Evolutionary conservation across 257 asterid genomes (phyloP), one percentile per base, ranked within the genome.

Genomic region (Forsythia viridissima): DNA sequence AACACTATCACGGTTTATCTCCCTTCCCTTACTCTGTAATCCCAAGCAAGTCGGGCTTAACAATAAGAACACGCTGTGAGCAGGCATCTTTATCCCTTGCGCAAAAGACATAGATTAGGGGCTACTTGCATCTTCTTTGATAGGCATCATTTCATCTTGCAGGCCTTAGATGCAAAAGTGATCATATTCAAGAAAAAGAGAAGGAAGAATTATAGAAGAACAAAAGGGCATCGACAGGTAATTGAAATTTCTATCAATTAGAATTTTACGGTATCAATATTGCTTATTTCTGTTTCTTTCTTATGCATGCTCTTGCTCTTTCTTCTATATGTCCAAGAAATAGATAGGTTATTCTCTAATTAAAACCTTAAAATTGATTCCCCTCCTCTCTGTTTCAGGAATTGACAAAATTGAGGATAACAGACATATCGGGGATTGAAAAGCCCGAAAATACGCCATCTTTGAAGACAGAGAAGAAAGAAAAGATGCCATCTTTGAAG

Each of bases 131-230:
- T 30, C 70, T 63, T 21, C 34, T 63, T 30, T 63, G 38, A 63
- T 63, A 63, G 18, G 38, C 70, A 30, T 11, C 40, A 30, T 30
- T 63, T 63, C 16, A 12, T 40, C 76, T 44, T 77, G 80, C 91
- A 93, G 98, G 98, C 98, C 37, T 87, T 92, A 77, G 97, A 95
- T 81, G 99, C 99, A 38, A 93, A 92, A 81, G 99, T 95, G 82
- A 86, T 95, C 81, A 86, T 95, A 82, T 95, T 95, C 89, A 95
- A 95, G 97, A 95, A 95, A 83, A 95, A 93, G 79, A 93, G 97
- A 86, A 88, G 99, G 70, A 95, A 95, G 92, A 95, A 95, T 87
- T 95, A 95, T 80, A 87, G 99, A 82, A 90, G 97, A 86, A 92
- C 87, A 11, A 89, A 83, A 34, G 99, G 99, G 76, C 99, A 95